Evolutionary conservation across 805 yeast genomes (phyloP), one percentile per base, ranked within the genome.

Genomic region (Barnettozyma vustinii): DNA sequence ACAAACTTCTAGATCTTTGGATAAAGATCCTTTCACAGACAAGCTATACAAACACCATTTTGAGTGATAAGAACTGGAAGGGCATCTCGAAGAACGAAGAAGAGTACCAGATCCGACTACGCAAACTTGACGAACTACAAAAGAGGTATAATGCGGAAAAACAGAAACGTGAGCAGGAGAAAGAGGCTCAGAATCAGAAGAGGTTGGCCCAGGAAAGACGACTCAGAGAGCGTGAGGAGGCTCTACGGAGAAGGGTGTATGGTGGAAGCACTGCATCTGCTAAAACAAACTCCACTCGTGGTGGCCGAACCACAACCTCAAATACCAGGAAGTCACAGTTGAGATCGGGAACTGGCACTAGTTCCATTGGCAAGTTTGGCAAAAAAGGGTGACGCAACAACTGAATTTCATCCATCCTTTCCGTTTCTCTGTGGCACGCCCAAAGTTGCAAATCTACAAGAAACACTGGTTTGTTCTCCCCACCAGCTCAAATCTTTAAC

Each of bases 1-100:
- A 77, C 47, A 67, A 68, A 23, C 65, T 83, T 23, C 62, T 83
- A 21, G 82, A 77, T 49, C 71, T 79, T 20, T 83, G 86, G 86
- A 73, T 78, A 46, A 70, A 75, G 52, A 80, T 83, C 44, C 71
- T 82, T 19, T 80, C 84, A 15, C 86, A 82, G 56, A 77, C 84
- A 20, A 75, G 76, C 33, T 77, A 79, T 56, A 76, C 83, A 4
- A 68, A 72, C 25, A 71, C 74, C 9, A 60, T 79, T 18, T 66
- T 80, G 53, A 68, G 69, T 46, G 74, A 75, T 47, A 54, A 57
- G 25, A 67, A 67, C 44, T 69, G 79, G 72, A 63, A 67, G 44
- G 76, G 75, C 0, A 32, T 53, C 1, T 47, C 60, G 2, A 61
- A 54, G 37, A 54, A 48, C 32, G 64, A 59, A 20, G 57, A 53